A percentile compares a stretch with the other conserved stretches of the same genome.
phyloP scores from a whole-genome alignment of 371 early-diverging fungal species.

The Basidiobolus meristosporus region DNA sequence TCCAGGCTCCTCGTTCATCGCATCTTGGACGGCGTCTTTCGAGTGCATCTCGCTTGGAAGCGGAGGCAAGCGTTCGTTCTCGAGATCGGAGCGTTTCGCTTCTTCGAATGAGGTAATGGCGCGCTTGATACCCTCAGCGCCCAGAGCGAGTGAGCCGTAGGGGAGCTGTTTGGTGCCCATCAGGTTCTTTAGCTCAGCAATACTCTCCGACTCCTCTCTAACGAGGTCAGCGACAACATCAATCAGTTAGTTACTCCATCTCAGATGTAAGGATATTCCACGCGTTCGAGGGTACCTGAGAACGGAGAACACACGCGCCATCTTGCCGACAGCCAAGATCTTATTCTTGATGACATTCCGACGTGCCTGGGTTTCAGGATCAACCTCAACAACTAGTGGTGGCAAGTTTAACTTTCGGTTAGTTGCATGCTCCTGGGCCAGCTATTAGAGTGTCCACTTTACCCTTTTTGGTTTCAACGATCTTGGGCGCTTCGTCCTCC shows the following conservation, averaged over 20 bases:
- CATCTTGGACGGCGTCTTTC: not conserved
- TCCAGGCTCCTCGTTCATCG: not conserved
- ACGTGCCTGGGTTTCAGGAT: conserved; percentile 32
- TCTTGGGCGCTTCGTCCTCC: conserved; percentile 18
- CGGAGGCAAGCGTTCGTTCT: conserved; percentile 88
- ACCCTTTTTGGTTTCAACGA: conserved; percentile 1
- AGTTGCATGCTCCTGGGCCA: not conserved
- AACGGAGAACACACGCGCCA: conserved; percentile 73
- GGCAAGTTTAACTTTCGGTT: not conserved
- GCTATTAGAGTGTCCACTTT: not conserved
- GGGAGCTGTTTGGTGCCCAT: conserved; percentile 70
- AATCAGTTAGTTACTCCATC: not conserved
- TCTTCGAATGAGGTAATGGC: conserved; percentile 83
- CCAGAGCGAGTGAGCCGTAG: conserved; percentile 65
- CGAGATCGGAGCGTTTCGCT: conserved; percentile 66
- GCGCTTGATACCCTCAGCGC: conserved; percentile 75
- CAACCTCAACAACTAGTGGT: not conserved
- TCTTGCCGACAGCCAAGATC: conserved; percentile 80
- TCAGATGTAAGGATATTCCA: not conserved
- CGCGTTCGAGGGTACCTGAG: conserved; percentile 25
- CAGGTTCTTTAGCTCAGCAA: conserved; percentile 78
- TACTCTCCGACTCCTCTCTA: conserved; percentile 67
- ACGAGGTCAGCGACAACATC: conserved; percentile 1
- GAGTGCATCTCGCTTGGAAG: not conserved
- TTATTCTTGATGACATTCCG: conserved; percentile 68